Evolutionary conservation across 169 alveolate genomes (phyloP).

Genomic region (Plasmodium yoelii): DNA sequence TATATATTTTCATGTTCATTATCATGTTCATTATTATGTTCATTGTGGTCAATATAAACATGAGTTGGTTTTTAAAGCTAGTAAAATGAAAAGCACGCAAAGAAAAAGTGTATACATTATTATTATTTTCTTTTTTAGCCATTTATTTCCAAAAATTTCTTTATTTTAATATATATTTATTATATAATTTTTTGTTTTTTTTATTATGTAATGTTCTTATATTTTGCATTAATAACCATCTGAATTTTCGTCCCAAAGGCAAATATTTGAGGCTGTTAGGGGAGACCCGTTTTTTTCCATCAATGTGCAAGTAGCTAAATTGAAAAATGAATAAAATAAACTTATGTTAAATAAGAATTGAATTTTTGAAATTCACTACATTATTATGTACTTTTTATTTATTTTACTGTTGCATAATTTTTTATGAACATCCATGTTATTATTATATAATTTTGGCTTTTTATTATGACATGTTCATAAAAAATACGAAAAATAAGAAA

Average conservation of each 20-base stretch:
- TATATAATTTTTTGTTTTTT: neutral
- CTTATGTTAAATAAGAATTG: neutral
- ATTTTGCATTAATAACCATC: conserved; percentile 78
- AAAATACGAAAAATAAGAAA: neutral
- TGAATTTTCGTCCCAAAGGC: conserved; percentile 87
- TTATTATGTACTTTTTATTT: neutral
- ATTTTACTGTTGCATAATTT: too few species aligned
- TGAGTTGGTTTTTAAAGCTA: too few species aligned
- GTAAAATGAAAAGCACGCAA: too few species aligned
- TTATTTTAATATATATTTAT: too few species aligned
- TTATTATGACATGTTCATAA: neutral
- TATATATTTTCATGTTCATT: too few species aligned
- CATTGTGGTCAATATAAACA: too few species aligned
- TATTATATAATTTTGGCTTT: neutral
- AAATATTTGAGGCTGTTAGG: conserved; percentile 85
- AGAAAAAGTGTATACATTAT: too few species aligned
- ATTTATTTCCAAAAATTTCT: too few species aligned
- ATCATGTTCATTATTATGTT: too few species aligned
- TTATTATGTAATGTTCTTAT: neutral
- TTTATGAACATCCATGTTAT: too few species aligned
- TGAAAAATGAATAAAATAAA: conserved; percentile 41
- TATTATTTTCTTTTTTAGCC: too few species aligned
- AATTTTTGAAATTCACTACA: neutral
- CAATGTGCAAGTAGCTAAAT: conserved; percentile 85
- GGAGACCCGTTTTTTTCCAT: conserved; percentile 88